phyloP scores from a whole-genome alignment of 345 rosid species.

The Aquilaria sinensis region DNA sequence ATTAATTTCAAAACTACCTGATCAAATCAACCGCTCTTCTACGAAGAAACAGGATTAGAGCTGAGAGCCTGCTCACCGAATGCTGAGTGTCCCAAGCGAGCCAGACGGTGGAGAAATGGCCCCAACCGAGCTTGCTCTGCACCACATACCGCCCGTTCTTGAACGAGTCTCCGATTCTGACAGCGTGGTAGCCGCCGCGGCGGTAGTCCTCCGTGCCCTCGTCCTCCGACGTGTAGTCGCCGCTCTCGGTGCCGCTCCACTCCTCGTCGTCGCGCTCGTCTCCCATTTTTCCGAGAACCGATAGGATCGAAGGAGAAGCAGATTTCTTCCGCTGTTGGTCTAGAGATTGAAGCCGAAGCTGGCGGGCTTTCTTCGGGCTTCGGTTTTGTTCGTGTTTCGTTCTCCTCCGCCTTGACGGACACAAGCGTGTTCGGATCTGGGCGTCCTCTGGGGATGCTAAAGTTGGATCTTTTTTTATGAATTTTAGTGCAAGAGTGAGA shows the following conservation, averaged over 20 bases:
- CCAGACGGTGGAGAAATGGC: constrained; percentile 86
- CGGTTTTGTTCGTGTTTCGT: neutral
- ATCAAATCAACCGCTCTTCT: neutral
- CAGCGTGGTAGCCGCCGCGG: constrained; percentile 69
- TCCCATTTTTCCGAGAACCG: constrained; percentile 17
- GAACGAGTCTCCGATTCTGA: constrained; percentile 57
- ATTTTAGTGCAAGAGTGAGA: no score
- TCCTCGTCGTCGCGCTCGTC: constrained; percentile 32
- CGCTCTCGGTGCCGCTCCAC: constrained; percentile 38
- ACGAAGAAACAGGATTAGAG: neutral
- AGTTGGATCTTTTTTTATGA: no score
- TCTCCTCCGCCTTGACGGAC: neutral
- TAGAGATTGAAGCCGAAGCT: neutral
- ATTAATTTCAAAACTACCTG: neutral
- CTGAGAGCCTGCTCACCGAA: constrained; percentile 21
- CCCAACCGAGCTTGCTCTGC: constrained; percentile 75
- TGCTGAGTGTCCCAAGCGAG: constrained; percentile 63
- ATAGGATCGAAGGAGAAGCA: neutral
- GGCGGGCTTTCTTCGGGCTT: neutral
- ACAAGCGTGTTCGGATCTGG: neutral
- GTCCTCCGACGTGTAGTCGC: constrained; percentile 61
- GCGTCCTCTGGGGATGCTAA: neutral
- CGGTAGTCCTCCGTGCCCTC: constrained; percentile 74
- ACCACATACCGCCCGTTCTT: constrained; percentile 59
- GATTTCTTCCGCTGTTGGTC: neutral